Evolutionary conservation across 192 early-diverging fungal species (phyloP).

Genomic region (Coemansia sp.): DNA sequence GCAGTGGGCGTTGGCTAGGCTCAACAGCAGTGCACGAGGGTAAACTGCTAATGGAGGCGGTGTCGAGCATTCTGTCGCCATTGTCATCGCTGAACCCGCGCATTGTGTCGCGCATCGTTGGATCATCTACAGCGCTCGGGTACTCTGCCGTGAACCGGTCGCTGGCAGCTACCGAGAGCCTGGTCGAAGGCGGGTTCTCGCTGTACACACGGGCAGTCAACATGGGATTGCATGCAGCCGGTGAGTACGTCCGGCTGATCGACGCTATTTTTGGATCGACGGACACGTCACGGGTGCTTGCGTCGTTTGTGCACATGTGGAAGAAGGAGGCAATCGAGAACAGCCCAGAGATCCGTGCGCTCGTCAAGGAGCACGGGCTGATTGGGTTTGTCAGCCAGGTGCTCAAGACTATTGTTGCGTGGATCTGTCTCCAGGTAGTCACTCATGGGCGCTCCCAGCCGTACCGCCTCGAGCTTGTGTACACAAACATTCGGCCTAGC

Average conservation of each 20-base stretch:
- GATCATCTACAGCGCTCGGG: constrained; percentile 35
- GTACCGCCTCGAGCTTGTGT: constrained; percentile 51
- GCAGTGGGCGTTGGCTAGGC: constrained; percentile 42
- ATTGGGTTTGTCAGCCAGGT: constrained; percentile 70
- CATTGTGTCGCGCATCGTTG: constrained; percentile 41
- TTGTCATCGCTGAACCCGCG: constrained; percentile 46
- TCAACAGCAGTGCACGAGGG: constrained; percentile 42
- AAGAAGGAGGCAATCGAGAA: constrained; percentile 70
- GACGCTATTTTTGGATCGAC: constrained; percentile 95
- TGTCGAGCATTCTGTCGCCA: constrained; percentile 32
- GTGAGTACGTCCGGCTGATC: constrained; percentile 86
- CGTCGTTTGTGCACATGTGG: constrained; percentile 76
- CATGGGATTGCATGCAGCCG: constrained; percentile 68
- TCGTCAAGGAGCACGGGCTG: constrained; percentile 60
- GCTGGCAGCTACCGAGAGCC: constrained; percentile 34
- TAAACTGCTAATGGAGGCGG: constrained; percentile 24
- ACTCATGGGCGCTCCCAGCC: constrained; percentile 61
- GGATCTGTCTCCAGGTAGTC: constrained; percentile 80
- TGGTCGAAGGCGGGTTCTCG: constrained; percentile 68
- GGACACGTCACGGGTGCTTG: constrained; percentile 86
- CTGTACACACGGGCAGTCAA: constrained; percentile 75
- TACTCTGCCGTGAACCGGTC: constrained; percentile 45
- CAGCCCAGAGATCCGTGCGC: constrained; percentile 62
- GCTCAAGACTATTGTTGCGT: constrained; percentile 82
- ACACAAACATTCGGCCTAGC: constrained; percentile 27